Conservation (phyloP, 108 stramenopile genomes). For the Discostella stelligeroides region DNA sequence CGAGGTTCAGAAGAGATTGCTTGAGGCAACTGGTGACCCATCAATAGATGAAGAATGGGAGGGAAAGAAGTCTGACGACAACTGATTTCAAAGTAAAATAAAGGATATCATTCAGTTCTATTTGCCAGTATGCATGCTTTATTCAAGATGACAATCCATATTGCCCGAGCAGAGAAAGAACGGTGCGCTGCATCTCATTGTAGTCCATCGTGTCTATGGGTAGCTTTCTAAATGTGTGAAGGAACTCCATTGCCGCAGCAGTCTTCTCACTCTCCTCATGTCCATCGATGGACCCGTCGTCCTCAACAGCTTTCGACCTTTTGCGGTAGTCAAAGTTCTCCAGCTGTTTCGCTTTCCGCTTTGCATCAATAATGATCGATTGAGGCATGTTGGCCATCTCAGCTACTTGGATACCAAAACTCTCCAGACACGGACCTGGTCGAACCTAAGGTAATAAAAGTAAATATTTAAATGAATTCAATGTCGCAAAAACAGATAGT, state of each 20-base stretch:
- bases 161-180: conserved; percentile 29
- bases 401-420: conserved; percentile 98
- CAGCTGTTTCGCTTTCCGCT: conserved; percentile 88
- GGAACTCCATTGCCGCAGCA: conserved; percentile 44
- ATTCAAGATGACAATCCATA: conserved; percentile 29
- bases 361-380: conserved; percentile 90
- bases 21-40: conserved; percentile 71
- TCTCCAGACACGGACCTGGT: conserved; percentile 91
- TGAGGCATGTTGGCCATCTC: conserved; percentile 92
- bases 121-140: not conserved
- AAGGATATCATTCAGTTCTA: no score
- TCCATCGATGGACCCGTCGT: conserved; percentile 16
- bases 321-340: conserved; percentile 82
- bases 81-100: no score
- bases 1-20: conserved; percentile 64
- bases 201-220: conserved; percentile 31
- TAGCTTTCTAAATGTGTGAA: conserved; percentile 36
- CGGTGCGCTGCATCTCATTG: conserved; percentile 17
- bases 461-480: not conserved
- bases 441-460: conserved; percentile 50
- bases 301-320: conserved; percentile 36
- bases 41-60: conserved; percentile 58
- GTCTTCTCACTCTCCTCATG: conserved; percentile 32
- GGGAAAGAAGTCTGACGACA: not conserved
- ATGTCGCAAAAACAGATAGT: conserved; percentile 32